Evolutionary conservation across 305 asterid genomes (phyloP), one percentile per base, ranked within the genome.

Genomic region (Ilex paraguariensis): DNA sequence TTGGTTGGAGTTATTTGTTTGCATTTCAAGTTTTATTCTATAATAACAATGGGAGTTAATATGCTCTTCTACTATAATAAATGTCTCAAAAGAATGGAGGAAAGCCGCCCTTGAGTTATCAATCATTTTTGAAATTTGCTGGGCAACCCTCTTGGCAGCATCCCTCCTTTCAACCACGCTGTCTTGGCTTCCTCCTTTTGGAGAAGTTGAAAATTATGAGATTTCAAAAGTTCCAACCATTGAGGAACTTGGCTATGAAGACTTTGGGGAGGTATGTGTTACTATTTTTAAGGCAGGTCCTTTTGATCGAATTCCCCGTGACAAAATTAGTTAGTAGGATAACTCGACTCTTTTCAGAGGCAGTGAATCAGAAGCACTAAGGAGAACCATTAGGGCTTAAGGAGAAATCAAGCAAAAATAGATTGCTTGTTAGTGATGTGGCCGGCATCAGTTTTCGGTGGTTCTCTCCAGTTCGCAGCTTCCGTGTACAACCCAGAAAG

Each of bases 281-380:
- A 31, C 58, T 45, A 6, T 56, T 60, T 32, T 63, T 10, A 17
- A 31, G 54, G 50, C 11, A 65, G 4, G 14, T 51, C 59, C 59
- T 62, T 71, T 57, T 42, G 7, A 45, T 54, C 28, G 60, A 50
- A 64, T 39, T 59, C 67, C 36, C 55, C 52, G 17, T 69, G 54
- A 74, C 57, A 40, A 65, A 57, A 44, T 16, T 59, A 17, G 63
- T 66, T 63, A 54, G 67, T 80, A 92, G 98, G 95, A 76, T 36
- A 88, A 79, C 40, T 67, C 70, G 72, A 79, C 91, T 61, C 97
- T 91, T 56, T 89, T 92, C 79, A 81, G 45, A 82, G 98, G 98
- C 52, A 96, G 98, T 69, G 98, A 89, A 82, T 77, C 95, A 42
- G 98, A 92, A 82, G 98, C 96, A 66, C 73, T 92, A 57, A 77